Percentiles rank a stretch among this genome's conserved stretches.
These are phyloP conservation scores for Raphanus hybrid DNA, from an alignment of 441 rosid genomes.

Conservation along the genomic window DNA sequence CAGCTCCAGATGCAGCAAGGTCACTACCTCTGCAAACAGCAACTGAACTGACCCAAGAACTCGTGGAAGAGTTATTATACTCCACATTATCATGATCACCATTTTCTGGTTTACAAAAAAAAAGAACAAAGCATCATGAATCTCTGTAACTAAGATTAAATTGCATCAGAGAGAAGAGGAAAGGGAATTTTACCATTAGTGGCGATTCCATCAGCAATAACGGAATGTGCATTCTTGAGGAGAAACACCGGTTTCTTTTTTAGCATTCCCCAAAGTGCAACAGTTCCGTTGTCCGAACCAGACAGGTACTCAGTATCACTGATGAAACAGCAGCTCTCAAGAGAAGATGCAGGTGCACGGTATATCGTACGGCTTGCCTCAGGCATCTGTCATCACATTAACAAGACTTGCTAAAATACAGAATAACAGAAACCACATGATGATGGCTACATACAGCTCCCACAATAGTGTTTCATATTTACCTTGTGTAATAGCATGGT, in stretches of 20 bases:
- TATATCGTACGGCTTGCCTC: conserved; percentile 73
- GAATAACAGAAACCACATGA: conserved; percentile 23
- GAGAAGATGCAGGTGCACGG: conserved; percentile 81
- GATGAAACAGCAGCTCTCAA: conserved; percentile 92
- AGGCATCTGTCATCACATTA: conserved; percentile 61
- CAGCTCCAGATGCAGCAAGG: conserved; percentile 98
- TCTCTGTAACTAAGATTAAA: background rate
- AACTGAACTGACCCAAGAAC: conserved; percentile 90
- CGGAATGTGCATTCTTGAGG: conserved; percentile 79
- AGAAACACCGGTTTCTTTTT: conserved; percentile 81
- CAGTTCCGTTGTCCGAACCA: conserved; percentile 93
- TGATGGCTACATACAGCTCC: background rate
- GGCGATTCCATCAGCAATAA: conserved; percentile 34
- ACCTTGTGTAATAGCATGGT: conserved; percentile 89
- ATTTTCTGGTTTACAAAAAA: background rate
- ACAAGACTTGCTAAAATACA: conserved; percentile 11
- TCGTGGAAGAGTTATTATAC: conserved; percentile 42
- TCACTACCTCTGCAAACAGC: conserved; percentile 84
- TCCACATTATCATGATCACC: conserved; percentile 31
- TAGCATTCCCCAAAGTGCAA: conserved; percentile 71
- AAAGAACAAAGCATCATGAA: background rate
- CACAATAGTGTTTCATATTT: background rate
- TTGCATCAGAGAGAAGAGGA: conserved; percentile 8
- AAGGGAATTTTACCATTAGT: conserved; percentile 39
- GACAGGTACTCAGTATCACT: conserved; percentile 83